A percentile compares a stretch with the other conserved stretches of the same genome.
Conservation (phyloP, 106 monocot genomes). For the Agapanthus africanus region DNA sequence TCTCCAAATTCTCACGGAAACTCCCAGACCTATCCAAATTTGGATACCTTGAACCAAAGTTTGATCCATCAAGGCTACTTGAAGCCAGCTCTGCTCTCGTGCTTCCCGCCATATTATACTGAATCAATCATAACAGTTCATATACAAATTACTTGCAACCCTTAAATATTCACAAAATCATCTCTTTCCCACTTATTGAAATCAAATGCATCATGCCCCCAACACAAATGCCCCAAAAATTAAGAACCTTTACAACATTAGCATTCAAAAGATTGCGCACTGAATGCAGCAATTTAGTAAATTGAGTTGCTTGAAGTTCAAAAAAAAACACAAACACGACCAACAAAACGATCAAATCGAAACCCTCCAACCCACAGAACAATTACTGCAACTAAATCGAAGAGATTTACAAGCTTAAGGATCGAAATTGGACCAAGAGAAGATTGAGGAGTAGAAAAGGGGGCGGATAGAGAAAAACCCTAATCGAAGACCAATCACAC, state of each 20-base stretch:
- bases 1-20: too few species aligned
- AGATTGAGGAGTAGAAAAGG: neutral
- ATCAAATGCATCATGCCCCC: too few species aligned
- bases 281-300: too few species aligned
- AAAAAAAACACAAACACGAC: neutral
- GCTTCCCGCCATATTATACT: constrained; percentile 43
- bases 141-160: neutral
- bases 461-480: neutral
- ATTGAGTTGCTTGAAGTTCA: too few species aligned
- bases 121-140: constrained; percentile 25
- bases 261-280: too few species aligned
- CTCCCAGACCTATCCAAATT: constrained; percentile 67
- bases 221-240: too few species aligned
- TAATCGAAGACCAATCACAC: constrained; percentile 4
- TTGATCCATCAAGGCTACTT: constrained; percentile 47
- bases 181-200: neutral
- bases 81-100: constrained; percentile 41
- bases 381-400: neutral
- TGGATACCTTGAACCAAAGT: constrained; percentile 31
- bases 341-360: neutral
- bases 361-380: too few species aligned
- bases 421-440: neutral
- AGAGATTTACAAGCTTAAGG: neutral
- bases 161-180: neutral
- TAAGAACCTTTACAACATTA: too few species aligned